These are phyloP conservation scores for Cadophora sp. DNA, from an alignment of 2,329 filamentous ascomycete species.

Conservation along the genomic window DNA sequence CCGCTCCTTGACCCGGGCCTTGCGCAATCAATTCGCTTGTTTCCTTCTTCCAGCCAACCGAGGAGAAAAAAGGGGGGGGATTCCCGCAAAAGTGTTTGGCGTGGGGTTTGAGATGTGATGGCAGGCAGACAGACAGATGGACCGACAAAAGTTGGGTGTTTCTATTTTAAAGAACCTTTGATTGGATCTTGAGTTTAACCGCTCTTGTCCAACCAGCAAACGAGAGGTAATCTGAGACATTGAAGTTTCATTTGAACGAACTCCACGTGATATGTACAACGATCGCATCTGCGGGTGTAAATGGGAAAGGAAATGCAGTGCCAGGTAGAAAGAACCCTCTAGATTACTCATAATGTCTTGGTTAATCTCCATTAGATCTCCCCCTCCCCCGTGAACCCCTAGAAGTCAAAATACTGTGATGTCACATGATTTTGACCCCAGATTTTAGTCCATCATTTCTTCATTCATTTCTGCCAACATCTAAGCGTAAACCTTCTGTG, in stretches of 20 bases:
- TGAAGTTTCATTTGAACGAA: slow-evolving; percentile 1
- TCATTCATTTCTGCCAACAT: not conserved
- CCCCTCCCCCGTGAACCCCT: no score
- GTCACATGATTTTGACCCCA: not conserved
- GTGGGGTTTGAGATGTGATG: slow-evolving; percentile 11
- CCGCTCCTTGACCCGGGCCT: slow-evolving; percentile 5
- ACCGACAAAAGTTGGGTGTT: not conserved
- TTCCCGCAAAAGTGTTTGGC: not conserved
- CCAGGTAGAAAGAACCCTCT: not conserved
- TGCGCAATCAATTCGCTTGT: slow-evolving; percentile 15
- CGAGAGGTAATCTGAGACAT: not conserved
- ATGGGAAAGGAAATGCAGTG: not conserved
- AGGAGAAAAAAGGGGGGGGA: not conserved
- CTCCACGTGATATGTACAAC: not conserved
- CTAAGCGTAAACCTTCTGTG: slow-evolving; percentile 11
- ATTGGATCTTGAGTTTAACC: not conserved
- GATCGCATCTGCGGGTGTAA: not conserved
- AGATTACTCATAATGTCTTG: not conserved
- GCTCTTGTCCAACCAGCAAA: slow-evolving; percentile 4
- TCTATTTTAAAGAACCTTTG: not conserved
- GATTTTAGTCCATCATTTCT: not conserved
- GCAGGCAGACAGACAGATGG: not conserved
- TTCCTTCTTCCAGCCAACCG: not conserved
- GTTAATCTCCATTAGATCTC: no score
- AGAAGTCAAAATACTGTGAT: no score